Conservation (phyloP, 352 stramenopile genomes). For the Pythium guiyangense region DNA sequence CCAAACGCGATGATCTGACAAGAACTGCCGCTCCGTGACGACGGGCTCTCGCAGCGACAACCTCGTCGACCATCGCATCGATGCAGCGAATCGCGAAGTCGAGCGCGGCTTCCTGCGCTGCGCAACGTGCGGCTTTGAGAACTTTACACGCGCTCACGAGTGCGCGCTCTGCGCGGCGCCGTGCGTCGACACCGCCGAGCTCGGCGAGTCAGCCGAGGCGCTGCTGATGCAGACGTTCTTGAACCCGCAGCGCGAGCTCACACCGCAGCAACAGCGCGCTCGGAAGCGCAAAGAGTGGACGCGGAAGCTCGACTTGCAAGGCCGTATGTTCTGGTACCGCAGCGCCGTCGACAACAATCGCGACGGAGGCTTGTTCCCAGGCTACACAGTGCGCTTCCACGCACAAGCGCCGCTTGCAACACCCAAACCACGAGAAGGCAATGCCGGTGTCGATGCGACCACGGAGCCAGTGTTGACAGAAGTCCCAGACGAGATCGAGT, state of each 20-base stretch:
- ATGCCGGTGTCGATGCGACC: too few species aligned
- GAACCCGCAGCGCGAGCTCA: neutral
- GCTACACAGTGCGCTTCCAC: neutral
- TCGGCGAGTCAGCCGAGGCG: too few species aligned
- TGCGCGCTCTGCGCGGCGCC: constrained; percentile 18
- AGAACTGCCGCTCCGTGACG: neutral
- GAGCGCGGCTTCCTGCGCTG: neutral
- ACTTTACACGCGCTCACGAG: constrained; percentile 5
- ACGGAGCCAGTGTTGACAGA: neutral
- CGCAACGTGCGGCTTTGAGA: constrained; percentile 6
- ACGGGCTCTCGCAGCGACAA: neutral
- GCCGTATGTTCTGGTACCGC: constrained; percentile 23
- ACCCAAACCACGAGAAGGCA: too few species aligned
- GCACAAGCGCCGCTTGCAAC: too few species aligned
- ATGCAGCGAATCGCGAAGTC: constrained; percentile 6
- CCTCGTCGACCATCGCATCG: constrained; percentile 10
- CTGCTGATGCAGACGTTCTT: neutral
- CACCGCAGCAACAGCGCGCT: too few species aligned
- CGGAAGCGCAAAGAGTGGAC: constrained; percentile 30
- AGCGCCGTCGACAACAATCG: neutral
- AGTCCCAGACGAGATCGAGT: constrained; percentile 9
- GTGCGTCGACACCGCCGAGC: constrained; percentile 37
- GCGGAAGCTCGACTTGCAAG: constrained; percentile 25
- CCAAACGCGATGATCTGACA: neutral
- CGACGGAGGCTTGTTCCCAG: constrained; percentile 8